Percentiles rank a stretch among this genome's conserved stretches.
phyloP scores from a whole-genome alignment of 371 early-diverging fungal genomes.

The Actinomucor elegans region DNA sequence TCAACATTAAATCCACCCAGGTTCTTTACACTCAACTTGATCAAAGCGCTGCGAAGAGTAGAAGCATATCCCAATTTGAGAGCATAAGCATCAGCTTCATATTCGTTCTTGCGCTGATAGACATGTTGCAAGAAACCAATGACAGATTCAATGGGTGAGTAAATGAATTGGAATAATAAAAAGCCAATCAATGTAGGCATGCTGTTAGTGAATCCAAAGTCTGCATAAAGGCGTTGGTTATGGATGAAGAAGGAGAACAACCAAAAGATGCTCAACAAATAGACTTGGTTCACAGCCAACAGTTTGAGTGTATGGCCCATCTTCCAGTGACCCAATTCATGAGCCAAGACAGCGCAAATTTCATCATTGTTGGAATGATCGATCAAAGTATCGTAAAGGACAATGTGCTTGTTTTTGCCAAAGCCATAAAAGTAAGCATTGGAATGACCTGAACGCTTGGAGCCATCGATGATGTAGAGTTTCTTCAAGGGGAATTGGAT shows the following conservation, averaged over 20 bases:
- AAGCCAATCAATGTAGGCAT: constrained; percentile 88
- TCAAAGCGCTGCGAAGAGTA: constrained; percentile 77
- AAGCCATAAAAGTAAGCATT: constrained; percentile 99
- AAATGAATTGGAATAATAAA: constrained; percentile 80
- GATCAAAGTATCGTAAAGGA: constrained; percentile 94
- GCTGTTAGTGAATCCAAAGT: constrained; percentile 84
- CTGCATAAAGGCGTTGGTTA: constrained; percentile 68
- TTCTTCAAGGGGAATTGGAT: constrained; percentile 94
- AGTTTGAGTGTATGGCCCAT: constrained; percentile 83
- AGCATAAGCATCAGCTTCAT: constrained; percentile 95
- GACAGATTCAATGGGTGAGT: constrained; percentile 78
- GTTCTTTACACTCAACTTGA: constrained; percentile 93
- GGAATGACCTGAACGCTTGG: constrained; percentile 91
- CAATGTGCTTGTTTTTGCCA: constrained; percentile 97
- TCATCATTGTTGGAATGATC: constrained; percentile 85
- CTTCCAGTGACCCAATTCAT: constrained; percentile 98
- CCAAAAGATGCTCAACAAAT: constrained; percentile 83
- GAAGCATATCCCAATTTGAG: constrained; percentile 84
- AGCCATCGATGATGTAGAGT: constrained; percentile 95
- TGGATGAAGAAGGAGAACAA: constrained; percentile 78
- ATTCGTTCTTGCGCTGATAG: constrained; percentile 88
- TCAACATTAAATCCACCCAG: constrained; percentile 89
- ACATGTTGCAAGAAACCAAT: constrained; percentile 79
- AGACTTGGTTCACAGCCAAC: constrained; percentile 72
- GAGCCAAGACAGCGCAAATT: constrained; percentile 92